These are phyloP conservation scores for Triticum monococcum DNA, from an alignment of 176 grass and related monocot genomes.

Conservation along the genomic window DNA sequence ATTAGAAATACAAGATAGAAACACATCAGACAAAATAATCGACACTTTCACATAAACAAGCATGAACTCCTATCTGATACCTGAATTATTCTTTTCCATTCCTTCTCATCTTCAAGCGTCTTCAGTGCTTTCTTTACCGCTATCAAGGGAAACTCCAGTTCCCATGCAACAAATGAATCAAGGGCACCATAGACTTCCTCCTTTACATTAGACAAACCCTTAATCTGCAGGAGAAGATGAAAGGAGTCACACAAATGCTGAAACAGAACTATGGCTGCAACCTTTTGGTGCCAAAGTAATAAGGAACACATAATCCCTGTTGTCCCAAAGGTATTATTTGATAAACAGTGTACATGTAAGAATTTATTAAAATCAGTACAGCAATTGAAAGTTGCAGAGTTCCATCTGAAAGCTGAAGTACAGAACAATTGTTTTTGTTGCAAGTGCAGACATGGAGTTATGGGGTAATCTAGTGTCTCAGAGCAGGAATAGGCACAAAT, in stretches of 20 bases:
- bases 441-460: not conserved
- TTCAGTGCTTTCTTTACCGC: conserved; percentile 92
- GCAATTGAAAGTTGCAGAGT: not conserved
- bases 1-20: not conserved
- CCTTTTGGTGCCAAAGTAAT: not conserved
- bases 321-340: not conserved
- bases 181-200: conserved; percentile 94
- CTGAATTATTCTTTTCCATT: conserved; percentile 99
- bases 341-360: not conserved
- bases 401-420: not conserved
- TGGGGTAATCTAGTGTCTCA: conserved; percentile 8
- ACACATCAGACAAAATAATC: not conserved
- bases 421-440: not conserved
- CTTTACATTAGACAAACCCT: conserved; percentile 91
- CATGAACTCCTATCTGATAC: conserved; percentile 31
- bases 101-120: conserved; percentile 81
- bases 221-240: conserved; percentile 50
- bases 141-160: conserved; percentile 95
- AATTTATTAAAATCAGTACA: not conserved
- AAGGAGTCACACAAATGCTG: not conserved
- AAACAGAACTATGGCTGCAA: not conserved
- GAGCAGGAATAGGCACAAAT: not conserved
- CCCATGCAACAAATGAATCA: conserved; percentile 98
- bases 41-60: not conserved
- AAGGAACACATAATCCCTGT: not conserved